Conservation (phyloP, 345 rosid genomes). For the Brassica juncea region DNA sequence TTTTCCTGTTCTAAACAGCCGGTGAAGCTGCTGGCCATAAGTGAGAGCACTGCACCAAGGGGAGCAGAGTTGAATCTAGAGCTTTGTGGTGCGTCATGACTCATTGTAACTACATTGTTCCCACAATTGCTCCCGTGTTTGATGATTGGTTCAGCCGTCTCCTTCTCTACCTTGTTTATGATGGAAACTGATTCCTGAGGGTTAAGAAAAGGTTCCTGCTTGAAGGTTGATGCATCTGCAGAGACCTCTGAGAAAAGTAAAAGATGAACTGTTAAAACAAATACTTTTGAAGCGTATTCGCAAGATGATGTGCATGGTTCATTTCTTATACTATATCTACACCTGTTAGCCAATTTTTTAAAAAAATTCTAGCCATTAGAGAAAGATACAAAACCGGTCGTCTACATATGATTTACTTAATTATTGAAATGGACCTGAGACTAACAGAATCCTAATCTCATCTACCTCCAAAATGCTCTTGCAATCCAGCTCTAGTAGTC, state of each 20-base stretch:
- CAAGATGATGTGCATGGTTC: background rate
- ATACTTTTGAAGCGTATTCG: background rate
- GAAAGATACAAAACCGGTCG: background rate
- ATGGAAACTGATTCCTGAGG: constrained; percentile 24
- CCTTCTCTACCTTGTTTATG: constrained; percentile 9
- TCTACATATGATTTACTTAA: background rate
- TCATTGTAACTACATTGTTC: constrained; percentile 21
- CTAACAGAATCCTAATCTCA: constrained; percentile 2
- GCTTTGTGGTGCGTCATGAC: constrained; percentile 27
- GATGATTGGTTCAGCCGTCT: constrained; percentile 21
- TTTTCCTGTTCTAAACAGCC: constrained; percentile 11
- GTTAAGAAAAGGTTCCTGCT: constrained; percentile 18
- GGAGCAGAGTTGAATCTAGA: constrained; percentile 24
- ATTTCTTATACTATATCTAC: background rate
- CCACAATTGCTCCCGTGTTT: constrained; percentile 7
- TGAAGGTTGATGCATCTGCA: constrained; percentile 24
- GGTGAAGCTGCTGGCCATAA: constrained; percentile 24
- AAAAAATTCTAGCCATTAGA: background rate
- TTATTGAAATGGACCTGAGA: background rate
- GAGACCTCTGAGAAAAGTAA: constrained; percentile 28
- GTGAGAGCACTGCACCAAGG: constrained; percentile 21
- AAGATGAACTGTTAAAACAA: constrained; percentile 3
- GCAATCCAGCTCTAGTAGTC: constrained; percentile 3
- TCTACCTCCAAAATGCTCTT: constrained; percentile 15
- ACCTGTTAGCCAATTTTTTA: background rate